Conservation (phyloP, 345 rosid species). For the Populus ilicifolia region DNA sequence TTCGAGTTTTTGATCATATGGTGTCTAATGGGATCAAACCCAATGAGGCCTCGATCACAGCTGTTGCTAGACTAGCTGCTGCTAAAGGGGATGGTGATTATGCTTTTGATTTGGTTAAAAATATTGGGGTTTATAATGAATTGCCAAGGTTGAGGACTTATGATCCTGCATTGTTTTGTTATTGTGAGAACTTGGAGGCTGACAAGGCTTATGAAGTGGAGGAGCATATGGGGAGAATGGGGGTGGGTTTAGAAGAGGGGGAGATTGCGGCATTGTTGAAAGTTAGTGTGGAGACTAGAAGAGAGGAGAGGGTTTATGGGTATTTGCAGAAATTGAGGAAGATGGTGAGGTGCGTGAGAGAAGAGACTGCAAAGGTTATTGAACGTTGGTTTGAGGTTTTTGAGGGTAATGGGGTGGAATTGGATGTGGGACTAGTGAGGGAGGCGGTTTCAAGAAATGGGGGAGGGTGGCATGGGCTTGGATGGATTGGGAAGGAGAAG, state of each 20-base stretch:
- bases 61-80: slow-evolving; percentile 63
- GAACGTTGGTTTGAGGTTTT: slow-evolving; percentile 59
- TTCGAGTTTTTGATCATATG: slow-evolving; percentile 58
- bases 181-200: slow-evolving; percentile 60
- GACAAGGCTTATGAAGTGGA: slow-evolving; percentile 77
- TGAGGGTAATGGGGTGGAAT: slow-evolving; percentile 28
- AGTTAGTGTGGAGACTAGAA: slow-evolving; percentile 56
- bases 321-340: slow-evolving; percentile 76
- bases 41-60: slow-evolving; percentile 67
- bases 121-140: slow-evolving; percentile 41
- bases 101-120: slow-evolving; percentile 61
- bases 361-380: slow-evolving; percentile 48
- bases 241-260: slow-evolving; percentile 58
- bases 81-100: slow-evolving; percentile 69
- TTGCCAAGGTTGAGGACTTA: slow-evolving; percentile 71
- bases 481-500: slow-evolving; percentile 80
- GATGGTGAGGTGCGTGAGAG: slow-evolving; percentile 49
- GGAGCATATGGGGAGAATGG: slow-evolving; percentile 53
- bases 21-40: slow-evolving; percentile 41
- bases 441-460: slow-evolving; percentile 57
- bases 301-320: slow-evolving; percentile 52
- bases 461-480: slow-evolving; percentile 93
- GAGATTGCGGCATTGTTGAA: slow-evolving; percentile 64
- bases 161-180: slow-evolving; percentile 68
- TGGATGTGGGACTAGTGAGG: slow-evolving; percentile 34